A percentile compares a stretch with the other conserved stretches of the same genome.
These are phyloP conservation scores for Oenanthe javanica DNA, from an alignment of 140 eudicot genomes.

Conservation along the genomic window DNA sequence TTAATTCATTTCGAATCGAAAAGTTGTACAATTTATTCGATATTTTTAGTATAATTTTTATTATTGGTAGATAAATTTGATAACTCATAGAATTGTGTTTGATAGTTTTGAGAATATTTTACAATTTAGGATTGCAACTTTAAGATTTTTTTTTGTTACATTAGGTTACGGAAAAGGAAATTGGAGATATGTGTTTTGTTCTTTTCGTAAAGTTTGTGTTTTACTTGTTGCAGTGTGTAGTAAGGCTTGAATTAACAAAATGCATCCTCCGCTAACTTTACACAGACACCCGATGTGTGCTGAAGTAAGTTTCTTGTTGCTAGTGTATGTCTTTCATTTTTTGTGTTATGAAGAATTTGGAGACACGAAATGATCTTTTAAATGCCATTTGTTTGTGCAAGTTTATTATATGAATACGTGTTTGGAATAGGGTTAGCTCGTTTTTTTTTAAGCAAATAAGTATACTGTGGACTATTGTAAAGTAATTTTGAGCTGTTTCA, in stretches of 20 bases:
- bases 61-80: too few relatives aligned
- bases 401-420: background rate
- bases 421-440: background rate
- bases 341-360: background rate
- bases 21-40: too few relatives aligned
- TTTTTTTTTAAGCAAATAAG: background rate
- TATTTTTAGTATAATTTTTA: too few relatives aligned
- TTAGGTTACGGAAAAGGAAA: background rate
- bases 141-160: too few relatives aligned
- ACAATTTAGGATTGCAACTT: background rate
- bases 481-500: background rate
- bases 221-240: background rate
- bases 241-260: background rate
- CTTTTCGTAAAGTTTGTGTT: background rate
- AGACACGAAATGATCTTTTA: background rate
- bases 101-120: too few relatives aligned
- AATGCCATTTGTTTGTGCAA: background rate
- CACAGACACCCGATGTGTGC: too few relatives aligned
- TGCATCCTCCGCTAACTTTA: slow-evolving; percentile 4
- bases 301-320: too few relatives aligned
- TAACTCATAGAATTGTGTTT: too few relatives aligned
- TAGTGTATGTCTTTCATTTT: background rate
- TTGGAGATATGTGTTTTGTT: slow-evolving; percentile 4
- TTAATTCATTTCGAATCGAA: background rate
- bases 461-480: background rate